Evolutionary conservation across 768 basidiomycete genomes (phyloP), one percentile per base, ranked within the genome.

Genomic region (Mycena venus): DNA sequence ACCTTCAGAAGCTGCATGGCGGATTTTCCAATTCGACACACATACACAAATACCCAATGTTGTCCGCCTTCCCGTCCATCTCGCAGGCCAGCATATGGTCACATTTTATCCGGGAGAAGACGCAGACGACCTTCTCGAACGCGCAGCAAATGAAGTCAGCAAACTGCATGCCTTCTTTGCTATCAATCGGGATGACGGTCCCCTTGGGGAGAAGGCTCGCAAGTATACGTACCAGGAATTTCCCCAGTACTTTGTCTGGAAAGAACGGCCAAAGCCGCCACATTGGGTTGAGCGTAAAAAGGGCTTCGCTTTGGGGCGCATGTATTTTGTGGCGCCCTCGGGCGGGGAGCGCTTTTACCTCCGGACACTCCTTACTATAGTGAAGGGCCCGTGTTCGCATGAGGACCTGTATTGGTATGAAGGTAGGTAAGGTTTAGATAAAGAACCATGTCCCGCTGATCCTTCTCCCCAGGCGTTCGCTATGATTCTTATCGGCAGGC

Each of bases 51-150:
- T 70, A 17, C 89, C 89, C 2, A 80, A 80, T 66, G 84, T 91
- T 29, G 75, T 83, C 19, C 79, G 83, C 0, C 81, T 90, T 4
- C 84, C 81, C 12, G 81, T 91, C 10, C 90, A 90, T 74, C 80
- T 88, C 15, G 73, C 79, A 2, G 78, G 80, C 21, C 78, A 88
- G 21, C 88, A 90, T 12, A 74, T 79, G 65, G 82, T 90, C 0
- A 61, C 73, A 4, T 89, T 84, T 61, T 72, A 85, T 62, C 77
- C 80, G 17, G 65, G 78, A 14, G 80, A 86, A 3, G 78, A 81
- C 31, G 65, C 78, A 4, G 70, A 83, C 6, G 53, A 67, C 11
- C 67, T 86, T 34, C 23, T 80, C 0, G 74, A 81, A 4, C 68
- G 73, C 0, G 74, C 80, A 15, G 60, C 74, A 0, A 80, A 75